A percentile compares a stretch with the other conserved stretches of the same genome.
These are phyloP conservation scores for Cutaneotrichosporon sp. DNA, from an alignment of 1,284 basidiomycete genomes.

Conservation along the genomic window DNA sequence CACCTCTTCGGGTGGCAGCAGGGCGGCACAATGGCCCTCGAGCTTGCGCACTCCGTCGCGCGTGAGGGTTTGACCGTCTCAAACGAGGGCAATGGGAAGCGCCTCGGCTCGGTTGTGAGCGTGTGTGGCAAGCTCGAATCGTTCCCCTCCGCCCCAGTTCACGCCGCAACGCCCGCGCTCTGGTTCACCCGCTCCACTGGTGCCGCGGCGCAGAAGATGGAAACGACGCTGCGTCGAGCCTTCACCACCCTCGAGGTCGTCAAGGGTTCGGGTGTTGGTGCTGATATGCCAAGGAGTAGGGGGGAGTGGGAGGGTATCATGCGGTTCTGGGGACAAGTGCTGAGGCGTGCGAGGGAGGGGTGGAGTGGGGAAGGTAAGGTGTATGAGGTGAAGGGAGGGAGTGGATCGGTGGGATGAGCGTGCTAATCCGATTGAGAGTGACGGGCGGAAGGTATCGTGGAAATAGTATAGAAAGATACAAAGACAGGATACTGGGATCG, in stretches of 20 bases:
- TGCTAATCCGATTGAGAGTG: background rate
- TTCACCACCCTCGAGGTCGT: constrained; percentile 59
- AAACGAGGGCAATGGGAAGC: background rate
- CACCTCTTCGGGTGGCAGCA: constrained; percentile 89
- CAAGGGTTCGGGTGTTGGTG: constrained; percentile 48
- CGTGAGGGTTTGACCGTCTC: background rate
- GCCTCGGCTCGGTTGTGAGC: constrained; percentile 51
- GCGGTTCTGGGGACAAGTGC: constrained; percentile 75
- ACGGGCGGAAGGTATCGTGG: too few species aligned
- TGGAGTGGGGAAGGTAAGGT: constrained; percentile 63
- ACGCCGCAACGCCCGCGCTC: constrained; percentile 61
- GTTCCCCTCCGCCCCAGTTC: constrained; percentile 65
- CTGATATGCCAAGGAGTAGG: constrained; percentile 71
- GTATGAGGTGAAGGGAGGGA: constrained; percentile 62
- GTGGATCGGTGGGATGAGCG: background rate
- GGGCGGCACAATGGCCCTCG: constrained; percentile 75
- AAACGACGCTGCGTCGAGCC: constrained; percentile 62
- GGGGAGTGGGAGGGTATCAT: constrained; percentile 80
- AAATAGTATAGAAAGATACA: too few species aligned
- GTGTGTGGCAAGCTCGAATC: constrained; percentile 72
- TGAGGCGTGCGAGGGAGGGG: constrained; percentile 57
- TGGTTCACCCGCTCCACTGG: constrained; percentile 62
- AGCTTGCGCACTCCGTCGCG: constrained; percentile 58
- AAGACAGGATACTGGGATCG: too few species aligned
- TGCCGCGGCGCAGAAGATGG: constrained; percentile 44